A percentile compares a stretch with the other conserved stretches of the same genome.
Conservation (phyloP, 1,139 yeast species). For the Hyphopichia wangnamkhiaoensis region DNA sequence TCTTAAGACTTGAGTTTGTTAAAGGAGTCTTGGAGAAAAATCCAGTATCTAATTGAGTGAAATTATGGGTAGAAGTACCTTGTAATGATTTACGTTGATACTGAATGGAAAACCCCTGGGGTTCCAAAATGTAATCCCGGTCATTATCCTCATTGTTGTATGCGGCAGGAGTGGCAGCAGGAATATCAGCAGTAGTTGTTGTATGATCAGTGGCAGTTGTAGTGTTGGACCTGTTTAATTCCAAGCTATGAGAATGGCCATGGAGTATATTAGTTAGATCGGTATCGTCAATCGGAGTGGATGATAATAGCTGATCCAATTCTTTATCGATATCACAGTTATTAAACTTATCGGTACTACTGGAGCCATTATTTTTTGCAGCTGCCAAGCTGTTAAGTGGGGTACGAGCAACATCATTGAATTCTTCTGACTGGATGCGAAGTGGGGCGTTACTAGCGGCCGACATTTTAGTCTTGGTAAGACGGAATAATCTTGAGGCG, state of each 20-base stretch:
- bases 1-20: constrained; percentile 7
- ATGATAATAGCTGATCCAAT: constrained; percentile 25
- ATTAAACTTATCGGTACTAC: constrained; percentile 18
- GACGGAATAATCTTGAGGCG: constrained; percentile 32
- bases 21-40: constrained; percentile 5
- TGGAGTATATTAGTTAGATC: too few relatives aligned
- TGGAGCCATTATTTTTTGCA: not conserved
- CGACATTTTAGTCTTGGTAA: constrained; percentile 15
- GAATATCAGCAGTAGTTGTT: not conserved
- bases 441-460: constrained; percentile 4
- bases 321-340: constrained; percentile 26
- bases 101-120: not conserved
- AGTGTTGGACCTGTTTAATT: too few relatives aligned
- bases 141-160: not conserved
- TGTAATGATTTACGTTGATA: not conserved
- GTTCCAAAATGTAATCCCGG: not conserved
- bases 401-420: constrained; percentile 25
- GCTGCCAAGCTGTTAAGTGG: constrained; percentile 23
- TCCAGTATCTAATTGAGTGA: constrained; percentile 15
- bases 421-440: constrained; percentile 12
- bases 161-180: too few relatives aligned
- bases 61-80: constrained; percentile 9
- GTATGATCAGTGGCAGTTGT: not conserved
- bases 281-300: constrained; percentile 25
- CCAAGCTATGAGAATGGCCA: too few relatives aligned